Percentiles rank a stretch among this genome's conserved stretches.
These are phyloP conservation scores for Acacia concinna DNA, from an alignment of 331 rosid genomes.

Conservation along the genomic window DNA sequence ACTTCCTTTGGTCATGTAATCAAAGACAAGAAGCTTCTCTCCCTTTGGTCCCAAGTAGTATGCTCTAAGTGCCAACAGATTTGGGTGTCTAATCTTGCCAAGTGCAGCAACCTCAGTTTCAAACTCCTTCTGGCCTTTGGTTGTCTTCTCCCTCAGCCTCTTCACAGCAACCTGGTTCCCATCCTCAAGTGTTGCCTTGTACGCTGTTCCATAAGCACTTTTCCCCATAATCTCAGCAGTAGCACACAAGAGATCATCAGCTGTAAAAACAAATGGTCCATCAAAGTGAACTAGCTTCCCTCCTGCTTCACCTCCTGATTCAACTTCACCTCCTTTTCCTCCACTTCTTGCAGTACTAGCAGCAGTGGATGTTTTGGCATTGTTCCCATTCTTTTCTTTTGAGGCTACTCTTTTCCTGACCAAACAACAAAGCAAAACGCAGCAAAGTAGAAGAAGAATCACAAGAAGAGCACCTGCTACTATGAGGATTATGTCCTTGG, in stretches of 20 bases:
- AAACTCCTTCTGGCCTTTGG: constrained; percentile 83
- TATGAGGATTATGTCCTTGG: constrained; percentile 74
- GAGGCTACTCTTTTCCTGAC: constrained; percentile 57
- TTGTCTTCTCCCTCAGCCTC: constrained; percentile 83
- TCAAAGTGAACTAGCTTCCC: constrained; percentile 91
- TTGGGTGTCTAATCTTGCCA: constrained; percentile 75
- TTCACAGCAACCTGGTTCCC: constrained; percentile 87
- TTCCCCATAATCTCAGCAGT: constrained; percentile 96
- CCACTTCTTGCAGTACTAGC: constrained; percentile 32
- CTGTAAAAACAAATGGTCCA: constrained; percentile 86
- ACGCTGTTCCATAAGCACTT: constrained; percentile 88
- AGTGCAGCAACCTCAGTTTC: constrained; percentile 80
- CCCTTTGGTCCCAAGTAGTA: constrained; percentile 93
- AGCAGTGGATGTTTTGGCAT: constrained; percentile 40
- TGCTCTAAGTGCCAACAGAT: constrained; percentile 81
- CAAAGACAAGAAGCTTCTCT: constrained; percentile 96
- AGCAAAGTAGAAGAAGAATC: constrained; percentile 65
- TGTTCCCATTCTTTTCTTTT: constrained; percentile 48
- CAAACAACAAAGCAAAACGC: constrained; percentile 65
- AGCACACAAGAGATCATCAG: constrained; percentile 87
- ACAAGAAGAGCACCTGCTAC: constrained; percentile 70
- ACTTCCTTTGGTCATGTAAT: constrained; percentile 81
- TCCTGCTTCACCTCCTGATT: constrained; percentile 79
- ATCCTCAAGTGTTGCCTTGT: constrained; percentile 86
- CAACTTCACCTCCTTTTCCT: constrained; percentile 58